Conservation (phyloP, 441 rosid species). For the Populus hybrid region DNA sequence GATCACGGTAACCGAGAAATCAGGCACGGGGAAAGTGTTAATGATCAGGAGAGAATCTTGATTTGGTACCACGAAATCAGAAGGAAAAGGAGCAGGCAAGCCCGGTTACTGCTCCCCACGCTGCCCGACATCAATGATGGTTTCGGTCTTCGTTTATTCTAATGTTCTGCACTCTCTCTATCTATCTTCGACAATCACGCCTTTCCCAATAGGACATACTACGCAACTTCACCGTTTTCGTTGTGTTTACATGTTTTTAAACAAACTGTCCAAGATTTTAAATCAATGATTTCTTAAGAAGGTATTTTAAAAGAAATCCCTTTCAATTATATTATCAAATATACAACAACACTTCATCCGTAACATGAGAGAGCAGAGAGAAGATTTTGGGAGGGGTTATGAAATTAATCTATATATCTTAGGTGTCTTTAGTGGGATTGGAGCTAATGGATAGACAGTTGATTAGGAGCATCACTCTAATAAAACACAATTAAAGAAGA, state of each 20-base stretch:
- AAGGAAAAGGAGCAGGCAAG: slow-evolving; percentile 5
- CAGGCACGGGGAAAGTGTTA: slow-evolving; percentile 11
- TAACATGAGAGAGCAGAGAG: too few relatives aligned
- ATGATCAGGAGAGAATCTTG: slow-evolving; percentile 6
- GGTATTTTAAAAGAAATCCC: not conserved
- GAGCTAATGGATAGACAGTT: not conserved
- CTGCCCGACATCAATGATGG: slow-evolving; percentile 33
- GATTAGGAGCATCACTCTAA: too few relatives aligned
- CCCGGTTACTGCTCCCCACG: slow-evolving; percentile 40
- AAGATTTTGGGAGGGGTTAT: too few relatives aligned
- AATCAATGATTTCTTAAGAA: not conserved
- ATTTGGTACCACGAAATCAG: not conserved
- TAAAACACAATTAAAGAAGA: not conserved
- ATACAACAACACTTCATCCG: not conserved
- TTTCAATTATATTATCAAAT: not conserved
- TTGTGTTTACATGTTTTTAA: not conserved
- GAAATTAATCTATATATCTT: not conserved
- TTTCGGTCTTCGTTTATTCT: slow-evolving; percentile 12
- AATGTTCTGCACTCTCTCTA: not conserved
- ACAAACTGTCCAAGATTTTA: too few relatives aligned
- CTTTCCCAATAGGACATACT: not conserved
- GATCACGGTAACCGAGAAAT: slow-evolving; percentile 23
- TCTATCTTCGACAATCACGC: too few relatives aligned
- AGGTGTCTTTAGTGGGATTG: slow-evolving; percentile 2
- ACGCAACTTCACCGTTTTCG: not conserved